Evolutionary conservation across 805 yeast species (phyloP).

Genomic region (Cyberlindnera petersonii): DNA sequence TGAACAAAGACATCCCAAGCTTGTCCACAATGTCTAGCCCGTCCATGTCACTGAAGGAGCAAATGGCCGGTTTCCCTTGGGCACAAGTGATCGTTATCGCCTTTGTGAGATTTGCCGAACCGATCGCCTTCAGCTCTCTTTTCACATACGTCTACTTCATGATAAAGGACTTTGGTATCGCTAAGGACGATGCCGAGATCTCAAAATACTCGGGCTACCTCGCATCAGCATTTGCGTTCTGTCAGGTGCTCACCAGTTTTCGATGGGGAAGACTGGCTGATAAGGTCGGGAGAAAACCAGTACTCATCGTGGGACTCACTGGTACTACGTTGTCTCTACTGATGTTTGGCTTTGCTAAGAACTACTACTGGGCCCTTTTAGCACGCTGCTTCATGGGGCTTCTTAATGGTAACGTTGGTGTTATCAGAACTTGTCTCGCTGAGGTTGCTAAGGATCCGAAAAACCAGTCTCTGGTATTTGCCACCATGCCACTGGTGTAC

Average conservation of each 20-base stretch:
- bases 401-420: conserved; percentile 19
- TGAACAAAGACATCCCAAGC: neutral
- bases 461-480: conserved; percentile 20
- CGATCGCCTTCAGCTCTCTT: conserved; percentile 20
- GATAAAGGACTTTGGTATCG: conserved; percentile 20
- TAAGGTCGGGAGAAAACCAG: conserved; percentile 18
- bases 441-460: conserved; percentile 18
- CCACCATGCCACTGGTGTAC: conserved; percentile 18
- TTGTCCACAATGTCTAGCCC: neutral
- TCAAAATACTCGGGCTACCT: conserved; percentile 20
- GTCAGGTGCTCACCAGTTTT: conserved; percentile 17
- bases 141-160: conserved; percentile 22
- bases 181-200: conserved; percentile 17
- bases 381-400: conserved; percentile 20
- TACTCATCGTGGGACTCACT: conserved; percentile 14
- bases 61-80: conserved; percentile 20
- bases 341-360: conserved; percentile 18
- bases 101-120: conserved; percentile 21
- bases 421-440: conserved; percentile 17
- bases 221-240: conserved; percentile 16
- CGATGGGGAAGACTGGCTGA: conserved; percentile 20
- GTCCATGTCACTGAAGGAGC: conserved; percentile 13
- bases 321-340: conserved; percentile 14
- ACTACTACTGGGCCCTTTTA: conserved; percentile 15
- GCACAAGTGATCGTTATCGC: conserved; percentile 17